Percentiles rank a stretch among this genome's conserved stretches.
These are phyloP conservation scores for Claviceps digitariae DNA, from an alignment of 2,329 filamentous ascomycete species.

Conservation along the genomic window DNA sequence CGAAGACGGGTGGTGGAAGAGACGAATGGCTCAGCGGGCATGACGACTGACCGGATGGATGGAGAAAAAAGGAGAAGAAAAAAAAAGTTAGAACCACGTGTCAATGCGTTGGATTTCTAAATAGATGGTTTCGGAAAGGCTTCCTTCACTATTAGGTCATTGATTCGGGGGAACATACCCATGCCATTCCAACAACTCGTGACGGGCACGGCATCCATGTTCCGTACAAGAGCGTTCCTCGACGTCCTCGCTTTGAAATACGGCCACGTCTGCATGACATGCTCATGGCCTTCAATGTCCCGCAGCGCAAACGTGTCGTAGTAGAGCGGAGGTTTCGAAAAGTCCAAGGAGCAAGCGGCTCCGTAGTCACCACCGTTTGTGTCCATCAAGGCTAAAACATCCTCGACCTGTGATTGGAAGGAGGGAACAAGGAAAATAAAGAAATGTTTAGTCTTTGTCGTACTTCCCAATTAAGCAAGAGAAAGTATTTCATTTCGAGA, in stretches of 20 bases:
- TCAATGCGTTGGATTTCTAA: too few relatives aligned
- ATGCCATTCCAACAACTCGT: conserved; percentile 34
- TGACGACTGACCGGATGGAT: conserved; percentile 21
- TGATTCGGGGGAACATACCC: too few relatives aligned
- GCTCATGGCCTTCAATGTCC: conserved; percentile 36
- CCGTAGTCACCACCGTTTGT: conserved; percentile 46
- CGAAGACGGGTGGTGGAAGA: conserved; percentile 26
- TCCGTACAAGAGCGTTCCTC: conserved; percentile 36
- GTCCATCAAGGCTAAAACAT: conserved; percentile 40
- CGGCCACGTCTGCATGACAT: conserved; percentile 43
- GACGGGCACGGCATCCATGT: conserved; percentile 31
- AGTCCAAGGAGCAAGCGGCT: conserved; percentile 49
- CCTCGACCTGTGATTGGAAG: conserved; percentile 28
- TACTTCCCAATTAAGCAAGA: background rate
- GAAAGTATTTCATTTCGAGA: too few relatives aligned
- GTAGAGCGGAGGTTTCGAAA: conserved; percentile 36
- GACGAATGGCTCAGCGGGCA: conserved; percentile 43
- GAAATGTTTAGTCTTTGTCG: too few relatives aligned
- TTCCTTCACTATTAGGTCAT: too few relatives aligned
- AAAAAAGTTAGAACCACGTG: too few relatives aligned
- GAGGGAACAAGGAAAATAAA: background rate
- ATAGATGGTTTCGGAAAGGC: too few relatives aligned
- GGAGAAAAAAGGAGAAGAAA: background rate
- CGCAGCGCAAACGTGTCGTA: conserved; percentile 52
- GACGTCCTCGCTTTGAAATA: conserved; percentile 40